Base-by-base conservation (phyloP, 768 basidiomycete genomes). In the Heimioporus sp. region DNA sequence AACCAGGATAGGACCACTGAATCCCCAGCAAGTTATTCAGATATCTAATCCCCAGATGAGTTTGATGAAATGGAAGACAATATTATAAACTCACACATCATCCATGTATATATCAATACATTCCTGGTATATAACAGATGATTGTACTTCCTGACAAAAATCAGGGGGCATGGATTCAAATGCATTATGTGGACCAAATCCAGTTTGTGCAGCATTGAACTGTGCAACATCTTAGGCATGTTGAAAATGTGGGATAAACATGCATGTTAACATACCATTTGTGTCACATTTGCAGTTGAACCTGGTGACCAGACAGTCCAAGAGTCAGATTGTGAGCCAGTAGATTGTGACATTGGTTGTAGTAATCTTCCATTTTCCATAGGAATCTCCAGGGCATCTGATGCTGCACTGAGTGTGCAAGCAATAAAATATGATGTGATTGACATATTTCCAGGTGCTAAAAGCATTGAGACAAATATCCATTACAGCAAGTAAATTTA, bases 291-390 rank as follows among this genome's bases (percentile, higher is more conserved):
- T 36, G 47, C 44, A 5, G 15, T 47, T 17, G 20, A 10, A 35
- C 39, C 43, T 38, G 51, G 43, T 39, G 45, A 49, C 51, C 54
- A 58, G n/a, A 52, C 28, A 11, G 40, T 16, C 54, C 54, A 56
- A 8, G 52, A 2, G 17, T 32, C 13, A 12, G 13, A 17, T 10
- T 17, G 17, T n/a, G 2, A 12, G n/a, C n/a, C n/a, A n/a, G n/a
- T n/a, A n/a, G n/a, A n/a, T n/a, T n/a, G n/a, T n/a, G n/a, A 6
- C 28, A 30, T 16, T 17, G 15, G 15, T 38, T 16, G 5, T 8
- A 21, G 6, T 16, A 24, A 13, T 12, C 10, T 48, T 2, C 54
- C 54, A 52, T 49, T 16, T 19, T 38, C 8, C 48, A 56, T 47
- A 5, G 48, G 36, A 12, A 58, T 35, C 16, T 11, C 2, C 16